Conservation (phyloP, 495 filamentous ascomycete species). For the Aspergillus homomorphus region DNA sequence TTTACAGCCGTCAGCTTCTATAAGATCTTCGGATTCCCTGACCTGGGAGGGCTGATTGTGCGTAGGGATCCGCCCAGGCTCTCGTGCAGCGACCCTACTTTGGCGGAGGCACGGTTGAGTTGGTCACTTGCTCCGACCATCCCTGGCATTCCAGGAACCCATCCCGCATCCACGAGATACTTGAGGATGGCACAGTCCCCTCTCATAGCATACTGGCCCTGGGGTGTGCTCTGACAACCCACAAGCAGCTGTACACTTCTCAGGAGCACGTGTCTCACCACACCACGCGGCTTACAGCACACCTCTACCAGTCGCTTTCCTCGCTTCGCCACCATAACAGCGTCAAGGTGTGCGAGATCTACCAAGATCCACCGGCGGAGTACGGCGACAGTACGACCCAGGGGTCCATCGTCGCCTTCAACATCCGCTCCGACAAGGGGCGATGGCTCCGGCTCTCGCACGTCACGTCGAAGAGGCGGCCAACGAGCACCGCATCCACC, state of each 20-base stretch:
- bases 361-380: conserved; percentile 48
- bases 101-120: conserved; percentile 73
- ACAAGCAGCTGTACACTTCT: conserved; percentile 57
- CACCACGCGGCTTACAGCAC: conserved; percentile 52
- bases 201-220: conserved; percentile 75
- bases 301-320: conserved; percentile 50
- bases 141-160: conserved; percentile 62
- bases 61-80: conserved; percentile 60
- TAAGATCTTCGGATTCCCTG: conserved; percentile 80
- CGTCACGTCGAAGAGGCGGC: conserved; percentile 65
- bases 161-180: conserved; percentile 55
- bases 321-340: conserved; percentile 60
- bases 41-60: conserved; percentile 69
- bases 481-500: conserved; percentile 58
- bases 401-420: conserved; percentile 71
- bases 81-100: conserved; percentile 66
- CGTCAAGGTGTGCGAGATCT: conserved; percentile 53
- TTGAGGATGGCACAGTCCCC: conserved; percentile 79
- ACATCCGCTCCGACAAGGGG: conserved; percentile 54
- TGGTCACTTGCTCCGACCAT: conserved; percentile 57
- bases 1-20: conserved; percentile 72
- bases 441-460: conserved; percentile 54
- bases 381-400: conserved; percentile 60
- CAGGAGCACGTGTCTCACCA: conserved; percentile 63
- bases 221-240: conserved; percentile 64